These are phyloP conservation scores for Rhizopogon roseolus DNA, from an alignment of 768 basidiomycete species.

Conservation along the genomic window DNA sequence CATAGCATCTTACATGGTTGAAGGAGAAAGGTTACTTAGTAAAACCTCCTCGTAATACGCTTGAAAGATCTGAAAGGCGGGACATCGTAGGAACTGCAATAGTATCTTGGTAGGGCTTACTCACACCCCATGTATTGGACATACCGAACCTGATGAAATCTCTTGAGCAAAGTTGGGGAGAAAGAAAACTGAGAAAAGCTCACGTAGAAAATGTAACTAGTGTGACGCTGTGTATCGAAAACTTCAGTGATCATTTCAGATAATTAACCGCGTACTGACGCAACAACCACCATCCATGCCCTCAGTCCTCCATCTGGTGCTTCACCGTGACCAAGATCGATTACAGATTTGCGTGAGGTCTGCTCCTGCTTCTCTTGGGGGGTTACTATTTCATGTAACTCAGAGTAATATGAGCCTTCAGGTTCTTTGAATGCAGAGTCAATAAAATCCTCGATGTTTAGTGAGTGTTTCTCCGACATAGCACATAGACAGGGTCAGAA, in stretches of 20 bases:
- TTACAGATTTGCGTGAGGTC: conserved; percentile 5
- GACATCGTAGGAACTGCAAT: background rate
- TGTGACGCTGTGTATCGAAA: conserved; percentile 35
- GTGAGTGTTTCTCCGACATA: too few species aligned
- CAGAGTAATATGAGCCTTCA: background rate
- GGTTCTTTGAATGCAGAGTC: too few species aligned
- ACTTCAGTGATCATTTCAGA: conserved; percentile 16
- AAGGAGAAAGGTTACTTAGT: conserved; percentile 46
- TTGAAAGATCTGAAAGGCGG: conserved; percentile 56
- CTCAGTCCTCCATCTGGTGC: conserved; percentile 26
- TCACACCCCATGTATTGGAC: conserved; percentile 72
- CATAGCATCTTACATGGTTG: conserved; percentile 48
- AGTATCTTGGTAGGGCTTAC: conserved; percentile 15
- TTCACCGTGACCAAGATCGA: conserved; percentile 11
- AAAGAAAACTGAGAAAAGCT: background rate
- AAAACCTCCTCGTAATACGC: conserved; percentile 58
- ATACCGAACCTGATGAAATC: conserved; percentile 50
- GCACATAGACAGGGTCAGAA: too few species aligned
- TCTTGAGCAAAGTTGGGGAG: background rate
- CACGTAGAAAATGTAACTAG: background rate
- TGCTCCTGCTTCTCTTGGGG: conserved; percentile 7
- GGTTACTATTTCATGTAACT: background rate
- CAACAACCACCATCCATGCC: conserved; percentile 26
- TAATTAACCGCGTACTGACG: conserved; percentile 11
- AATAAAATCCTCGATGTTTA: too few species aligned